Base-by-base conservation (phyloP, 495 filamentous ascomycete species). In the Jackrogersella minutella region DNA sequence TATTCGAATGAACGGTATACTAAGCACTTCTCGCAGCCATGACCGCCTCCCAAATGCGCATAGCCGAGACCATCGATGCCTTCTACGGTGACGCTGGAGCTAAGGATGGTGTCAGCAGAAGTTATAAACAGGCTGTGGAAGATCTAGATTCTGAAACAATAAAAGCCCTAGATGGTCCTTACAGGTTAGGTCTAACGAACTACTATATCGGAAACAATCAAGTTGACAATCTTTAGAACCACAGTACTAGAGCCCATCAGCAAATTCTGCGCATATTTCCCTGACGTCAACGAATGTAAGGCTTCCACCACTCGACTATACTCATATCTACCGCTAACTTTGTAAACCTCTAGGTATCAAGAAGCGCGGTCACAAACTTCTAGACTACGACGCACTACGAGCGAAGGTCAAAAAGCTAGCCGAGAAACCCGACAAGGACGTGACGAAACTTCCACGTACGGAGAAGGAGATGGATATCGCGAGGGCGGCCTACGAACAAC, bases 31-130 rank as follows among this genome's bases (percentile, higher is more conserved):
- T 49, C 11, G 7, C 49, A 96, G 95, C 95, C 34, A 99, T 99
- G 95, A 99, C 95, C 24, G 94, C 95, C 2, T 97, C 94, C 33
- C 95, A 99, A 75, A 98, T 99, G 95, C 90, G 96, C 62, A 99
- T 99, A 74, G 95, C 95, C 37, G 95, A 99, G 76, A 99, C 95
- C 9, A 99, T 99, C 77, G 95, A 99, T 76, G 96, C 95, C 13
- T 99, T 99, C 78, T 99, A 99, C 79, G 95, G 95, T 24, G 95
- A 99, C 62, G 91, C 93, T 0, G 96, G 96, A 28, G 90, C 96
- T 34, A 90, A 88, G 64, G 95, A 99, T 73, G 95, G 95, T 26
- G 95, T 99, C 52, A 93, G 90, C 78, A 82, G 94, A 69, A 93
- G 91, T 74, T 99, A 99, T 79, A 99, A 98, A 80, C 93, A 97